These are phyloP conservation scores for Aspergillus ellipticus DNA, from an alignment of 495 filamentous ascomycete species.

Conservation along the genomic window DNA sequence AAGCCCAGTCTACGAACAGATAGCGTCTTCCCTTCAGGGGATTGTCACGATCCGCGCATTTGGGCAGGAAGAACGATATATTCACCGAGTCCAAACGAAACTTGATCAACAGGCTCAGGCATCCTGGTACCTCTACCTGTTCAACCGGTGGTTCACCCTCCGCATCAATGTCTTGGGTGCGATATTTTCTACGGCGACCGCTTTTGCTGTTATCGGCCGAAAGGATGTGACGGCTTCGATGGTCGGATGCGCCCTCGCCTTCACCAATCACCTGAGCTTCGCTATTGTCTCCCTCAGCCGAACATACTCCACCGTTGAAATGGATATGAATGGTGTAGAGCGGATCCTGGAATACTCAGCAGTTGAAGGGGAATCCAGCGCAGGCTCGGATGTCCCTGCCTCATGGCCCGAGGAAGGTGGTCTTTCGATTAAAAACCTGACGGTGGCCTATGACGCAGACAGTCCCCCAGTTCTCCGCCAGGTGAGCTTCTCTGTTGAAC, in stretches of 20 bases:
- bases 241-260: slow-evolving; percentile 64
- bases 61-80: slow-evolving; percentile 53
- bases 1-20: slow-evolving; percentile 66
- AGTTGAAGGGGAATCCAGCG: slow-evolving; percentile 20
- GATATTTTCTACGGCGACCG: slow-evolving; percentile 55
- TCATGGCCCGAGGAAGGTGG: no score
- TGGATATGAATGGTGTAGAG: slow-evolving; percentile 71
- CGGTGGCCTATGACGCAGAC: no score
- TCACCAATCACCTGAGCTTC: slow-evolving; percentile 16
- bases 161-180: slow-evolving; percentile 59
- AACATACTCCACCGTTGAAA: slow-evolving; percentile 44
- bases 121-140: slow-evolving; percentile 60
- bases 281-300: slow-evolving; percentile 32
- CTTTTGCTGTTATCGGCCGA: slow-evolving; percentile 50
- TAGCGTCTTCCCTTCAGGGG: slow-evolving; percentile 59
- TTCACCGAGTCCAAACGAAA: slow-evolving; percentile 53
- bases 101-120: slow-evolving; percentile 56
- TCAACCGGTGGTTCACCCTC: slow-evolving; percentile 65
- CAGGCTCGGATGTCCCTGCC: no score
- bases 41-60: slow-evolving; percentile 67
- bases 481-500: slow-evolving; percentile 26
- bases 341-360: slow-evolving; percentile 68
- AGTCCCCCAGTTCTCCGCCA: slow-evolving; percentile 44
- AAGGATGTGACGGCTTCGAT: slow-evolving; percentile 58
- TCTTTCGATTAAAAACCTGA: no score